Evolutionary conservation across 176 grass and related monocot genomes (phyloP).

Genomic region (Lolium perenne): DNA sequence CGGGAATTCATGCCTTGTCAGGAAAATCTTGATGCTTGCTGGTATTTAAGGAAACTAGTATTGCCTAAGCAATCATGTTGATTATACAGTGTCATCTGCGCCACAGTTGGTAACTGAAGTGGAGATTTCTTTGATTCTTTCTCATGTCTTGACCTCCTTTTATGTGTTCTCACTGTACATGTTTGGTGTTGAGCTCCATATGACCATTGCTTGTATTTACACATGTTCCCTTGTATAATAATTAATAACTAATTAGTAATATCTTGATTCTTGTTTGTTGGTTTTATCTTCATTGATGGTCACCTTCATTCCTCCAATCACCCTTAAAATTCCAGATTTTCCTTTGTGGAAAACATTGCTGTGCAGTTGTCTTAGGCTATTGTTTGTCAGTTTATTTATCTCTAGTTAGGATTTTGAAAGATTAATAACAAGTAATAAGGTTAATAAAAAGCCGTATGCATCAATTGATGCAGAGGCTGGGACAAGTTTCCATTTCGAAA

Average conservation of each 20-base stretch:
- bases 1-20: not conserved
- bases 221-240: not conserved
- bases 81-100: not conserved
- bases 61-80: not conserved
- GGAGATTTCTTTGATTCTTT: not conserved
- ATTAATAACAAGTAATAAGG: too few species aligned
- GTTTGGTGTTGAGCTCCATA: not conserved
- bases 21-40: conserved; percentile 10
- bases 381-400: not conserved
- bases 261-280: conserved; percentile 7
- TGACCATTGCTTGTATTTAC: conserved; percentile 7
- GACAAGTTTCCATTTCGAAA: too few species aligned
- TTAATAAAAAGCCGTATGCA: too few species aligned
- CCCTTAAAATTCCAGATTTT: not conserved
- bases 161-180: conserved; percentile 21
- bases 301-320: not conserved
- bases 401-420: not conserved
- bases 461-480: too few species aligned
- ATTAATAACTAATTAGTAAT: not conserved
- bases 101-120: conserved; percentile 20
- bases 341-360: too few species aligned
- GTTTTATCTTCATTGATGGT: conserved; percentile 29
- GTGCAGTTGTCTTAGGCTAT: too few species aligned
- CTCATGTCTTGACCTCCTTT: conserved; percentile 20
- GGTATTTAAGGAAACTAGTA: not conserved